Base-by-base conservation (phyloP, 2,329 filamentous ascomycete species). In the Colletotrichum tofieldiae region DNA sequence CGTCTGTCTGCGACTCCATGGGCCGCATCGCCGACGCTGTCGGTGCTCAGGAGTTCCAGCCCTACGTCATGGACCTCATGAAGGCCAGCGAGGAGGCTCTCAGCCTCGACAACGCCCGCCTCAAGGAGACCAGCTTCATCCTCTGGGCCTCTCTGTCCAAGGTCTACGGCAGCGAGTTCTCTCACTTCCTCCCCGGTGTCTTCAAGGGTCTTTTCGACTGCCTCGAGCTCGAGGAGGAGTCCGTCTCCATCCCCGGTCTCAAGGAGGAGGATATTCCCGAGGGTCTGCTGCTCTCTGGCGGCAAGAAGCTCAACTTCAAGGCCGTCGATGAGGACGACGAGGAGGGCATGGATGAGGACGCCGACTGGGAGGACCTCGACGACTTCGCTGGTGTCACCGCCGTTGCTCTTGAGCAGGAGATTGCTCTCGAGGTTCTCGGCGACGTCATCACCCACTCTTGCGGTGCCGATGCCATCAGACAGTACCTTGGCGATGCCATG, bases 61-160 rank as follows among this genome's bases (percentile, higher is more conserved):
- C 93, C 18, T 98, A 96, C 79, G 95, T 98, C 45, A 88, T 93
- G 79, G 94, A 94, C 52, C 88, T 98, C 71, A 98, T 99, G 93
- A 89, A 92, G 78, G 93, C 96, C 18, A 98, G 94, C 76, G 95
- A 98, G 83, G 95, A 98, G 83, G 95, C 93, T 67, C 88, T 98
- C 2, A 88, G 93, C 77, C 91, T 99, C 3, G 95, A 94, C 77
- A 95, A 98, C 84, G 93, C 95, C 52, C 91, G 95, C 69, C 91
- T 98, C 63, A 94, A 95, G 82, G 96, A 99, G 86, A 98, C 95
- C 74, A 98, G 94, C 81, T 99, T 98, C 85, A 97, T 98, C 74
- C 89, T 99, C 66, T 99, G 96, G 96, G 95, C 94, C 75, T 94
- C 94, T 51, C 91, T 99, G 80, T 93, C 96, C 74, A 97, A 97